Base-by-base conservation (phyloP, 208 protist species). In the Crithidia thermophila region DNA sequence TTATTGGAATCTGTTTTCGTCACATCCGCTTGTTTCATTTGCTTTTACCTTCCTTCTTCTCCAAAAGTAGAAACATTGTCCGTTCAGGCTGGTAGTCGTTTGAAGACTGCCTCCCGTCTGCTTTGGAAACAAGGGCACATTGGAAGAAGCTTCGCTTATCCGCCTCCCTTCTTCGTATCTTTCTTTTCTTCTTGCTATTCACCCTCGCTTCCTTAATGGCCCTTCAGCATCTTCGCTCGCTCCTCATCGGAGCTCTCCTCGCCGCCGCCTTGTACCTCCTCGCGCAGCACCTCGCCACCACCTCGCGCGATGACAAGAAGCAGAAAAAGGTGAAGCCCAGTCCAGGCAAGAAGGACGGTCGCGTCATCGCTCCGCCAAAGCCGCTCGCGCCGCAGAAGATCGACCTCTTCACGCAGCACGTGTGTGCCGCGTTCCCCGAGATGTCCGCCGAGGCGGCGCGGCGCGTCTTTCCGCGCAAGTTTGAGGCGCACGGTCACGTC, bases 401-500 rank as follows among this genome's bases (percentile, higher is more conserved):
- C 30, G 87, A 93, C 27, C 14, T 81, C 33, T 93, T 93, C 56
- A 67, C 78, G 11, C 13, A 67, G 25, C 56, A 30, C 7, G 77
- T 84, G 23, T 70, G 56, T n/a, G 47, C 40, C 0, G 47, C 40
- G 3, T 61, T 66, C 23, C 73, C 75, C 1, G 25, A 31, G 3
- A 45, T 75, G 3, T 55, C 71, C 3, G 53, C n/a, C 9, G 79
- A 75, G 7, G 60, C 51, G 10, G 81, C 70, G 14, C 58, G 65
- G 8, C 49, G 62, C 5, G 18, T 81, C 4, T 96, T 91, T 62
- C 88, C 91, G 5, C 75, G 81, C 25, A 88, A 88, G 46, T 96
- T 85, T 66, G 91, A 96, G 63, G 60, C 76, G 20, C 75, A 94
- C 58, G 91, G 87, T 0, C 91, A 94, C 60, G 88, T 96, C 11